These are phyloP conservation scores for Metschnikowia noctiluminum DNA, from an alignment of 805 yeast genomes.

Conservation along the genomic window DNA sequence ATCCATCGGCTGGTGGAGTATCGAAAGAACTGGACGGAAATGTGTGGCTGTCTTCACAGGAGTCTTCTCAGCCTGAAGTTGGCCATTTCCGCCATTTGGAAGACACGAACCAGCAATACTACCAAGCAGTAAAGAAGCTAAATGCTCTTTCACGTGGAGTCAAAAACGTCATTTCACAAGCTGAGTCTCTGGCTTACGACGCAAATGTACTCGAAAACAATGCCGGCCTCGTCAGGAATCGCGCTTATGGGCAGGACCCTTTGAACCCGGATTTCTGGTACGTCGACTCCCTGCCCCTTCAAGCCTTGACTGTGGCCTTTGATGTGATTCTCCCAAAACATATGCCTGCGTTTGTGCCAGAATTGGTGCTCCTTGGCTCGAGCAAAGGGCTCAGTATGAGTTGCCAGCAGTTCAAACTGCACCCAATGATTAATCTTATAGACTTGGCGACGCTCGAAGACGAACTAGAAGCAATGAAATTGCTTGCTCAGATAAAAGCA, in stretches of 20 bases:
- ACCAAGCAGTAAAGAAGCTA: conserved; percentile 17
- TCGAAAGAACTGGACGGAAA: background rate
- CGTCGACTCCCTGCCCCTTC: conserved; percentile 27
- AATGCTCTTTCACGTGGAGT: conserved; percentile 18
- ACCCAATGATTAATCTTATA: background rate
- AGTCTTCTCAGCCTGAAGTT: conserved; percentile 4
- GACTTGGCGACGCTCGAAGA: conserved; percentile 5
- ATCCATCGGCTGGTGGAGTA: background rate
- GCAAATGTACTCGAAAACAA: background rate
- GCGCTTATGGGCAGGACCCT: conserved; percentile 34
- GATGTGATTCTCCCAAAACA: conserved; percentile 25
- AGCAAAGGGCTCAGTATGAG: conserved; percentile 24
- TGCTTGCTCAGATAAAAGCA: conserved; percentile 16
- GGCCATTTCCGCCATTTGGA: conserved; percentile 37
- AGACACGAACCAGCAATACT: conserved; percentile 30
- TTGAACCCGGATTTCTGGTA: conserved; percentile 31
- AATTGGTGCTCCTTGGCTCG: conserved; percentile 35
- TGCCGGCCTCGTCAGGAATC: conserved; percentile 1
- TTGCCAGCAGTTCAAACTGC: background rate
- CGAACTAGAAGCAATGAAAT: conserved; percentile 18
- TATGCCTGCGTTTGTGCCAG: conserved; percentile 26
- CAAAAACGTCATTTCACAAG: conserved; percentile 17
- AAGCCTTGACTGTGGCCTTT: conserved; percentile 24
- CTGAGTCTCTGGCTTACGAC: conserved; percentile 2
- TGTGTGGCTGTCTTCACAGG: background rate